phyloP scores from a whole-genome alignment of 2,329 filamentous ascomycete genomes.

The Coniella lustricola region DNA sequence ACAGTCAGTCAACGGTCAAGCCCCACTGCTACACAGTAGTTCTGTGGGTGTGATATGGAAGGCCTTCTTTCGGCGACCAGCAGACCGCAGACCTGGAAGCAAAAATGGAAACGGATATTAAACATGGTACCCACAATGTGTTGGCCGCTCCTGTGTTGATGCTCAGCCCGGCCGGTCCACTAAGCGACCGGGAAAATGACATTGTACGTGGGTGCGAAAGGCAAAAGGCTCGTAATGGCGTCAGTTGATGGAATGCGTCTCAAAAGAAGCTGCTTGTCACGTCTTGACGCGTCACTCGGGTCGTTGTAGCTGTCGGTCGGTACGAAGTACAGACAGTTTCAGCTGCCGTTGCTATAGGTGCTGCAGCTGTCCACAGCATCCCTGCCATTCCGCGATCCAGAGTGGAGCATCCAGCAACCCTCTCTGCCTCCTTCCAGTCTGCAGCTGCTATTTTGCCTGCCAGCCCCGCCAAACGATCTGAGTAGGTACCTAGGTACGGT shows the following conservation, averaged over 20 bases:
- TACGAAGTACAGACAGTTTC: no score
- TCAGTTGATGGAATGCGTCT: not conserved
- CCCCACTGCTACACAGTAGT: slow-evolving; percentile 9
- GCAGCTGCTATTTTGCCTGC: not conserved
- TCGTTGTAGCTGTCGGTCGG: not conserved
- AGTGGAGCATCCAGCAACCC: not conserved
- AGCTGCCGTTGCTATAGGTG: no score
- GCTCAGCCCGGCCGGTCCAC: slow-evolving; percentile 52
- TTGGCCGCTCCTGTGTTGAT: slow-evolving; percentile 59
- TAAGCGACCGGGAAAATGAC: slow-evolving; percentile 50
- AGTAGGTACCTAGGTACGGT: not conserved
- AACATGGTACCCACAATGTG: slow-evolving; percentile 37
- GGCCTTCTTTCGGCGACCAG: not conserved
- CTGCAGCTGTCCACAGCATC: no score
- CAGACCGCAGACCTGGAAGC: not conserved
- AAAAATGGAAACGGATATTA: not conserved
- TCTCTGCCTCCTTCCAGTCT: not conserved
- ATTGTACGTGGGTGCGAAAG: slow-evolving; percentile 25
- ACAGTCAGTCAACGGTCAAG: not conserved
- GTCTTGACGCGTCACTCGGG: not conserved
- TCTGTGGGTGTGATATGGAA: slow-evolving; percentile 2
- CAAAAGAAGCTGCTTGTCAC: no score
- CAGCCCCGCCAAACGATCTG: not conserved
- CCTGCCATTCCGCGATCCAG: not conserved
- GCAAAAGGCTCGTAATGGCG: no score